Percentiles rank a stretch among this genome's conserved stretches.
phyloP scores from a whole-genome alignment of 495 filamentous ascomycete species.

The Neurospora hispaniola region DNA sequence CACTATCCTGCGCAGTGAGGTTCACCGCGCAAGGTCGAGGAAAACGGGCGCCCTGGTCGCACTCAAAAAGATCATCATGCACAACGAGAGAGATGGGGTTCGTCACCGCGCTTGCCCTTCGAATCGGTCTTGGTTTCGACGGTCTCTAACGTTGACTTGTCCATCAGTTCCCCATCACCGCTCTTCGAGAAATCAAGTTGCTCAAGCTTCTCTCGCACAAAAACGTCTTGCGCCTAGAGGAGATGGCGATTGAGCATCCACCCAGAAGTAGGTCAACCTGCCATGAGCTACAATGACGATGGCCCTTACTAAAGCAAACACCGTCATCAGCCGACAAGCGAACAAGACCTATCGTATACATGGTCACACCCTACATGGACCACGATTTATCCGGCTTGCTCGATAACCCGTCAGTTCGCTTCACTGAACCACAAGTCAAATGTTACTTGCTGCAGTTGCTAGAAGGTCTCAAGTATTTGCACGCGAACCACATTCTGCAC shows the following conservation, averaged over 20 bases:
- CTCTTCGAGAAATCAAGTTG: slow-evolving; percentile 84
- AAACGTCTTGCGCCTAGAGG: slow-evolving; percentile 79
- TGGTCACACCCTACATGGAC: slow-evolving; percentile 99
- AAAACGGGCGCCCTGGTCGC: slow-evolving; percentile 65
- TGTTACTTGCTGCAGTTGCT: slow-evolving; percentile 95
- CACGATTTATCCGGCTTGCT: slow-evolving; percentile 93
- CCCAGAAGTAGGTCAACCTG: slow-evolving; percentile 41
- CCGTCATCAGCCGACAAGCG: slow-evolving; percentile 51
- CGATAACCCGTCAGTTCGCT: slow-evolving; percentile 81
- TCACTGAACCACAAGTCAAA: slow-evolving; percentile 87
- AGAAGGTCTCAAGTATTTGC: slow-evolving; percentile 79
- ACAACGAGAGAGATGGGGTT: slow-evolving; percentile 75
- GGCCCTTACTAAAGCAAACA: slow-evolving; percentile 1
- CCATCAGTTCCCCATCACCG: slow-evolving; percentile 62
- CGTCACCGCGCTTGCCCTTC: slow-evolving; percentile 16
- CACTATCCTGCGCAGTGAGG: slow-evolving; percentile 50
- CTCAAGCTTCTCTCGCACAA: slow-evolving; percentile 85
- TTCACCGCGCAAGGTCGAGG: slow-evolving; percentile 77
- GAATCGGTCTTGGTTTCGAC: slow-evolving; percentile 1
- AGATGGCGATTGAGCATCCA: slow-evolving; percentile 85
- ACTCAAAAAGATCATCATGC: slow-evolving; percentile 90
- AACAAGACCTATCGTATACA: slow-evolving; percentile 86
- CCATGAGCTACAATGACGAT: neutral
- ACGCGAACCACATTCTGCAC: slow-evolving; percentile 83
- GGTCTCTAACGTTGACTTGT: slow-evolving; percentile 3